Conservation (phyloP, 495 filamentous ascomycete species). For the Friedmanniomyces simplex region DNA sequence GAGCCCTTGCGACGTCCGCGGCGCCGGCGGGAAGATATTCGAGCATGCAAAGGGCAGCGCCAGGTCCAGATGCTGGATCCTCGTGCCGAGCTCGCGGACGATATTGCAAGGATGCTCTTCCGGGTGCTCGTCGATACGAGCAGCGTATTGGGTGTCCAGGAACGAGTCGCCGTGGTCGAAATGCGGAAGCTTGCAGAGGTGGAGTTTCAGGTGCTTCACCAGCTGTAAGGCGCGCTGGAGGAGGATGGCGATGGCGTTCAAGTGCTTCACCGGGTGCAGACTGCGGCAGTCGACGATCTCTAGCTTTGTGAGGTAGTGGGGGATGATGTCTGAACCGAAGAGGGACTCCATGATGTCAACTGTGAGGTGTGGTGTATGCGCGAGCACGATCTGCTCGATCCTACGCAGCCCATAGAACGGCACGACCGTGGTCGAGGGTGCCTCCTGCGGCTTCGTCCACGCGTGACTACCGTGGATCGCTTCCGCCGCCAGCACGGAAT, state of each 20-base stretch:
- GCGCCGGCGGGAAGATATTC: neutral
- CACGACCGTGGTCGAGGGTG: neutral
- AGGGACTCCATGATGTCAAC: neutral
- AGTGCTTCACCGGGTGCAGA: neutral
- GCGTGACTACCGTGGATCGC: neutral
- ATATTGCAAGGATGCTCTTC: slow-evolving; percentile 11
- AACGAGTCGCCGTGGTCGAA: neutral
- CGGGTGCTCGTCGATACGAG: slow-evolving; percentile 2
- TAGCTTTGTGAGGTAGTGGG: neutral
- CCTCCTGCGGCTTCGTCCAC: neutral
- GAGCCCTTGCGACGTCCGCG: neutral
- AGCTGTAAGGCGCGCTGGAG: slow-evolving; percentile 4
- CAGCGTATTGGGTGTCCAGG: neutral
- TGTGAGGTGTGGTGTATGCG: neutral
- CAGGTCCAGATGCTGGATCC: neutral
- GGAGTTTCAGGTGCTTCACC: slow-evolving; percentile 4
- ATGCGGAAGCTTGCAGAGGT: slow-evolving; percentile 2
- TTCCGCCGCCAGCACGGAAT: neutral
- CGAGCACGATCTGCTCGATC: slow-evolving; percentile 1
- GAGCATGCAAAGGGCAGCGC: slow-evolving; percentile 6
- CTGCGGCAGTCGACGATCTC: slow-evolving; percentile 7
- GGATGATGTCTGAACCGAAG: slow-evolving; percentile 7
- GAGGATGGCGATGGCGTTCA: neutral
- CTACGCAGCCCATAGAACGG: slow-evolving; percentile 5
- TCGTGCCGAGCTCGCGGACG: slow-evolving; percentile 6